Conservation (phyloP, 306 rosid species). For the Trifolium subterraneum region DNA sequence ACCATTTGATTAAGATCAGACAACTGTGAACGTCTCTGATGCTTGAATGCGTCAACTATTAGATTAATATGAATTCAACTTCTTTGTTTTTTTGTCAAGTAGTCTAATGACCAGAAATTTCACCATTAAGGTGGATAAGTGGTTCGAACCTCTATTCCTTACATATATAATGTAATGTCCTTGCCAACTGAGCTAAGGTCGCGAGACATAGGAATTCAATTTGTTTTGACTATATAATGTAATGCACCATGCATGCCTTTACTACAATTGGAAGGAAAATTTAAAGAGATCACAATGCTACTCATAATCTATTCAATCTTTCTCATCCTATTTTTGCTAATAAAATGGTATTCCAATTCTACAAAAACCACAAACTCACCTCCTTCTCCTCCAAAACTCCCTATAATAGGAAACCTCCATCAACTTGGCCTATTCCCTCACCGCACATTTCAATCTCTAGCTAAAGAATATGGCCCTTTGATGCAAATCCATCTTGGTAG, state of each 20-base stretch:
- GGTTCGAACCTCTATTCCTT: too few species aligned
- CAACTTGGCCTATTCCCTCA: constrained; percentile 53
- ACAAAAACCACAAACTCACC: constrained; percentile 27
- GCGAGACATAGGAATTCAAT: too few species aligned
- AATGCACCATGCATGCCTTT: background rate
- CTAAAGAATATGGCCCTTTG: constrained; percentile 53
- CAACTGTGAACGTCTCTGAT: too few species aligned
- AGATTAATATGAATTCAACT: too few species aligned
- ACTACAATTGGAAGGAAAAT: background rate
- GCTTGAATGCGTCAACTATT: too few species aligned
- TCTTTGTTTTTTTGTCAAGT: too few species aligned
- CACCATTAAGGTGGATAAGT: too few species aligned
- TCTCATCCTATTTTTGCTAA: background rate
- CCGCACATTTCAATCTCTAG: constrained; percentile 43
- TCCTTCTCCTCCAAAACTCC: constrained; percentile 62
- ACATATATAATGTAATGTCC: too few species aligned
- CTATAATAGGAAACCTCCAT: constrained; percentile 58
- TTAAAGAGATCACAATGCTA: background rate
- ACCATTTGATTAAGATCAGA: too few species aligned
- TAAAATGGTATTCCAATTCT: constrained; percentile 38
- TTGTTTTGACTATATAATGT: too few species aligned
- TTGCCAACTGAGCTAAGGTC: too few species aligned
- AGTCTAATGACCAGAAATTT: too few species aligned
- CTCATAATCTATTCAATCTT: constrained; percentile 5
- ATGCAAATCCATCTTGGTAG: constrained; percentile 60